Evolutionary conservation across 306 rosid genomes (phyloP).

Genomic region (Ormosia emarginata): DNA sequence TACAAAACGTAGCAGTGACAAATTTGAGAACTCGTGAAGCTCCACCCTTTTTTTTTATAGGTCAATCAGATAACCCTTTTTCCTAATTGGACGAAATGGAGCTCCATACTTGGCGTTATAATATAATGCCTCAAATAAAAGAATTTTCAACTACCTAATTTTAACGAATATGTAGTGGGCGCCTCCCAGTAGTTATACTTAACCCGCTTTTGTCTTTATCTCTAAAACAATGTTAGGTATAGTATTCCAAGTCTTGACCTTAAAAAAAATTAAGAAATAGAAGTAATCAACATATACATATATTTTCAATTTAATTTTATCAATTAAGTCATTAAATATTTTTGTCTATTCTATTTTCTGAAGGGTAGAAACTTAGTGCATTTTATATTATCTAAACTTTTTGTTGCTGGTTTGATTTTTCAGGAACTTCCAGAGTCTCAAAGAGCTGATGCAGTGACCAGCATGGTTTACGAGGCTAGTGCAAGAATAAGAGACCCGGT

Average conservation of each 20-base stretch:
- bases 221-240: background rate
- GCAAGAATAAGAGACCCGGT: constrained; percentile 92
- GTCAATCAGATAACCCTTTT: background rate
- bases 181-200: constrained; percentile 12
- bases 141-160: constrained; percentile 19
- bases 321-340: background rate
- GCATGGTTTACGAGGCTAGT: constrained; percentile 91
- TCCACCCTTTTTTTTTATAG: background rate
- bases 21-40: background rate
- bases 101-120: background rate
- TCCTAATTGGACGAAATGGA: background rate
- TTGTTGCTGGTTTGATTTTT: background rate
- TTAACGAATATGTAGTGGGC: constrained; percentile 30
- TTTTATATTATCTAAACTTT: background rate
- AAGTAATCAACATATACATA: background rate
- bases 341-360: background rate
- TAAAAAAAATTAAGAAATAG: background rate
- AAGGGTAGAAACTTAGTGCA: background rate
- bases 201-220: background rate
- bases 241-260: background rate
- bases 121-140: background rate
- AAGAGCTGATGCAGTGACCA: constrained; percentile 89
- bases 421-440: constrained; percentile 89
- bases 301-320: background rate
- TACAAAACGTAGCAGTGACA: background rate